Evolutionary conservation across 495 filamentous ascomycete genomes (phyloP), one percentile per base, ranked within the genome.

Genomic region (Trichocladium antarcticum): DNA sequence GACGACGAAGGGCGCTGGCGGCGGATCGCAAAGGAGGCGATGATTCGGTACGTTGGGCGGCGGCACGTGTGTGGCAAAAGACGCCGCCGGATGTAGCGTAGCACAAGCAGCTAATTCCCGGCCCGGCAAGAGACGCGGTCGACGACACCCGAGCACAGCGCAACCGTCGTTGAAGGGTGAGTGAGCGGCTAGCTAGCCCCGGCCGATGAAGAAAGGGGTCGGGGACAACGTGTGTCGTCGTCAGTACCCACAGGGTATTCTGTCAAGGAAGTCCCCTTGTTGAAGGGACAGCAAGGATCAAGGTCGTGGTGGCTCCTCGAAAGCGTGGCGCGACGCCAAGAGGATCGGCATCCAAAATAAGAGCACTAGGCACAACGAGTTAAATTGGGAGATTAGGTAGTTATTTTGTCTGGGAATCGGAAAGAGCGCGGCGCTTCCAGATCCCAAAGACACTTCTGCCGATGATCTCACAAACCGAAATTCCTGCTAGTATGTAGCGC

Each of bases 1-100:
- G 31, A 14, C 31, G 5, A 37, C 12, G 16, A 37, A 37, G 6
- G 37, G 7, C 27, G 7, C 40, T 24, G 40, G 40, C 24, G 24
- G 24, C 24, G 8, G 24, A 27, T 8, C 20, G 35, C 16, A 16
- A 28, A 11, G 27, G 24, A n/a, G 16, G 16, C 28, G 41, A 46
- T 41, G 42, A 37, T 42, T 42, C 27, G 42, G 22, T 17, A 14
- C 10, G 32, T 45, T 44, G 41, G 45, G 6, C 27, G n/a, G n/a
- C 31, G 45, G 51, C 45, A 45, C 47, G 22, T 38, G 37, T 44
- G 53, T 43, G 53, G 48, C 48, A 51, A 55, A 51, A 55, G 37
- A 47, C 37, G 43, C 37, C 48, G 43, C 41, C 48, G 47, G 53
- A 34, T 41, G 47, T 37, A 36, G 24, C 8, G 24, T 8, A 27